Evolutionary conservation across 2,329 filamentous ascomycete species (phyloP).

Genomic region (Colletotrichum tamarilloi): DNA sequence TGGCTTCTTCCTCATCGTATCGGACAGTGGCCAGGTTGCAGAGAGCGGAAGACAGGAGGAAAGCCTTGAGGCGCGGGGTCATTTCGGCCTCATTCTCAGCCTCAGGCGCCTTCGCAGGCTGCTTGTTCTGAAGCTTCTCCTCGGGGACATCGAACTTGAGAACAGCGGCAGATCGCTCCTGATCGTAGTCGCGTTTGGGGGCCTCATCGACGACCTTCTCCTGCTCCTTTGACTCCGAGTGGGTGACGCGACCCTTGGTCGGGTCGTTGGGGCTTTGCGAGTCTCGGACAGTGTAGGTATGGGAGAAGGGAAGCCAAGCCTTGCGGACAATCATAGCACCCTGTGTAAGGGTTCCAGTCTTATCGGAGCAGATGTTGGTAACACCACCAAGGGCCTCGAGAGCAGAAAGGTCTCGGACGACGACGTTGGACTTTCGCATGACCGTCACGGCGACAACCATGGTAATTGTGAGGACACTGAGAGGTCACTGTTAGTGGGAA

Average conservation of each 20-base stretch:
- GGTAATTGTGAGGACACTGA: constrained; percentile 73
- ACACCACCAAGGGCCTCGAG: constrained; percentile 78
- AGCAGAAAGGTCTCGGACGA: constrained; percentile 73
- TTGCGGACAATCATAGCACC: constrained; percentile 78
- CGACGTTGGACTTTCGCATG: constrained; percentile 73
- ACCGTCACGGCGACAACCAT: constrained; percentile 74
- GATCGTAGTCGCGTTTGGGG: constrained; percentile 65
- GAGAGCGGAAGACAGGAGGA: constrained; percentile 68
- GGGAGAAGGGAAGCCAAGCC: constrained; percentile 70
- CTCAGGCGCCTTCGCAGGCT: constrained; percentile 43
- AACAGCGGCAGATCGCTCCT: constrained; percentile 68
- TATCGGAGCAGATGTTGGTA: constrained; percentile 80
- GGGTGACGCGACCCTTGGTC: constrained; percentile 65
- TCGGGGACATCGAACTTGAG: constrained; percentile 73
- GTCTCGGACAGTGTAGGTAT: constrained; percentile 69
- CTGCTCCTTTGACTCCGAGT: constrained; percentile 49
- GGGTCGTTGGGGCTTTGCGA: constrained; percentile 72
- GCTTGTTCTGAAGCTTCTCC: constrained; percentile 57
- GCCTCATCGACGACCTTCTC: constrained; percentile 46
- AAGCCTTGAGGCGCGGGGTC: constrained; percentile 61
- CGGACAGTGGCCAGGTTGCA: constrained; percentile 74
- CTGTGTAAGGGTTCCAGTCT: constrained; percentile 76
- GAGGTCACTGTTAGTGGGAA: constrained; percentile 29
- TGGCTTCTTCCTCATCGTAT: constrained; percentile 62
- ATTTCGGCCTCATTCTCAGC: constrained; percentile 53